A percentile compares a stretch with the other conserved stretches of the same genome.
phyloP scores from a whole-genome alignment of 1,284 basidiomycete genomes.

The Ganoderma lingzhi region DNA sequence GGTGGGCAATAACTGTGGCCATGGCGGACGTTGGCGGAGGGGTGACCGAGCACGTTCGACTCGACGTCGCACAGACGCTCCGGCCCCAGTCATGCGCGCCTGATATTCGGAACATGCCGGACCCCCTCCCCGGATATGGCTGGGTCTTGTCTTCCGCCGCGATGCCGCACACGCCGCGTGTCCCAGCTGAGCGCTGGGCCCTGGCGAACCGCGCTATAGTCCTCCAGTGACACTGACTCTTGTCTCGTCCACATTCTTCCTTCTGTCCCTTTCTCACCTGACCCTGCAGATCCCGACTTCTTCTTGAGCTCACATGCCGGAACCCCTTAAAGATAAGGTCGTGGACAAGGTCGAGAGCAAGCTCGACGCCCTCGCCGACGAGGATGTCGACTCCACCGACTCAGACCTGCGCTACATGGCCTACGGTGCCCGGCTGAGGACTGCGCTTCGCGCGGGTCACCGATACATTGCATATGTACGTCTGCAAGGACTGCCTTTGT shows the following conservation, averaged over 20 bases:
- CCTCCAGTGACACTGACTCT: conserved; percentile 14
- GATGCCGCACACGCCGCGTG: conserved; percentile 4
- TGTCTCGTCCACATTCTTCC: conserved; percentile 10
- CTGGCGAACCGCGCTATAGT: conserved; percentile 2
- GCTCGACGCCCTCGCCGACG: conserved; percentile 65
- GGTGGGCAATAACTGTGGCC: conserved; percentile 43
- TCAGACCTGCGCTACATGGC: conserved; percentile 75
- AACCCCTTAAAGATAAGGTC: conserved; percentile 33
- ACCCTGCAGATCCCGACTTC: not conserved
- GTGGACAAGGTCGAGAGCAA: conserved; percentile 52
- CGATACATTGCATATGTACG: conserved; percentile 86
- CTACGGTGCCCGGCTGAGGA: conserved; percentile 82
- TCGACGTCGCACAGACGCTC: conserved; percentile 17
- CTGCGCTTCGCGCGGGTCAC: conserved; percentile 76
- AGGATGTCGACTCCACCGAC: conserved; percentile 68
- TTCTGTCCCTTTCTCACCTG: conserved; percentile 1
- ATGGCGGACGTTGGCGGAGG: conserved; percentile 38
- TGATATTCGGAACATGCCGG: conserved; percentile 19
- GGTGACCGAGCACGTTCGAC: conserved; percentile 36
- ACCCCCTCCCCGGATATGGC: conserved; percentile 21
- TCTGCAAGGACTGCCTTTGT: conserved; percentile 30
- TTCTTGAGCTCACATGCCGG: conserved; percentile 26
- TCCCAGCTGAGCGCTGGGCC: not conserved
- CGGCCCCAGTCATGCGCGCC: conserved; percentile 16
- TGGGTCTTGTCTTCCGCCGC: conserved; percentile 25